Base-by-base conservation (phyloP, 805 yeast species). In the Groenewaldozyma salmanticensis region DNA sequence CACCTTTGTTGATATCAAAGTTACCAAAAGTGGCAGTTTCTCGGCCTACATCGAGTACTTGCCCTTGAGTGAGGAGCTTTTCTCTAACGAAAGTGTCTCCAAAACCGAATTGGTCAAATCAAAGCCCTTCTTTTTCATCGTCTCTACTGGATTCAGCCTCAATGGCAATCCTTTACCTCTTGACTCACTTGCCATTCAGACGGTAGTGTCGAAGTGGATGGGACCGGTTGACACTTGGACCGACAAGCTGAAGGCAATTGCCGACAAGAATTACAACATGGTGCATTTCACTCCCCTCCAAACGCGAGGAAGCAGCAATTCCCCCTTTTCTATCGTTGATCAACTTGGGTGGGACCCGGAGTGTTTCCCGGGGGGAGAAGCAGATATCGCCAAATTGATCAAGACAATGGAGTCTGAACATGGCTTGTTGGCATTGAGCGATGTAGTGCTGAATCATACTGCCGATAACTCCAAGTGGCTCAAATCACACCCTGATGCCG, bases 271-370 rank as follows among this genome's bases (percentile, higher is more conserved):
- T 17, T 90, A 90, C 66, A 92, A 92, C 60, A 85, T 90, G 96
- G 68, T 92, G 34, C 98, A 90, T 65, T 90, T 90, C 59, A 88
- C 96, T 4, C 98, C 98, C 0, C 67, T 90, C 51, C 96, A 90
- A 61, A 65, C 78, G 48, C 71, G 97, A 42, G 98, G 98, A 27
- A 81, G 71, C 46, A 83, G 95, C 1, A 74, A 88, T 59, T 88
- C 96, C 4, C 98, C 98, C 0, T 90, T 88, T 57, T 84, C 96
- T 3, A 85, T 90, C 40, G 79, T 65, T 52, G 96, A 90, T 58
- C 97, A 92, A 61, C 70, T 86, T 45, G 60, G 55, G 20, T 88
- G 81, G 61, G 97, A 90, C 55, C 75, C 81, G 0, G 58, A 51
- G 0, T 59, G 77, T 19, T 90, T 92, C 57, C 64, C 67, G 22